These are phyloP conservation scores for Silybum marianum DNA, from an alignment of 129 eudicot genomes.

Conservation along the genomic window DNA sequence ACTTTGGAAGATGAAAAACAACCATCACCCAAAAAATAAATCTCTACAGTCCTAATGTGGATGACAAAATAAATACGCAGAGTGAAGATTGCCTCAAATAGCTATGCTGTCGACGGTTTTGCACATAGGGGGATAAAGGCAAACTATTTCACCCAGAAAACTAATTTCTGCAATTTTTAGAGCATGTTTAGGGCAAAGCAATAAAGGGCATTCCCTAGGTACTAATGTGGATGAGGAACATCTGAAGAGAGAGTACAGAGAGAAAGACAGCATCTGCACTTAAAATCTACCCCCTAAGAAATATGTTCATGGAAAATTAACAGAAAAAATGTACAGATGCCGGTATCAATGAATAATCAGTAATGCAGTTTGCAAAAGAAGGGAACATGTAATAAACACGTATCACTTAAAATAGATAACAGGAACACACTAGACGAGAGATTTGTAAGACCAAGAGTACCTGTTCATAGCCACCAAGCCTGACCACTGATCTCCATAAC, in stretches of 20 bases:
- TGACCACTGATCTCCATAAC: conserved; percentile 88
- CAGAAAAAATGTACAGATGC: background rate
- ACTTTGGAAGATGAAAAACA: background rate
- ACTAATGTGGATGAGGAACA: conserved; percentile 6
- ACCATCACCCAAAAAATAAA: background rate
- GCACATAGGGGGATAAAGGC: background rate
- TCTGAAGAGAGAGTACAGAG: background rate
- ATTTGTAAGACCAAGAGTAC: conserved; percentile 31
- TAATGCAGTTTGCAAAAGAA: background rate
- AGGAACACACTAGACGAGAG: background rate
- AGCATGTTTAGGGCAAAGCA: background rate
- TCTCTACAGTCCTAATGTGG: background rate
- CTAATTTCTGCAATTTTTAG: conserved; percentile 8
- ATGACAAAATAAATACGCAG: background rate
- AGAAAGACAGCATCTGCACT: background rate
- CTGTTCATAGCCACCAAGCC: conserved; percentile 92
- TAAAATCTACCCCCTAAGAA: background rate
- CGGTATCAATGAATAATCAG: background rate
- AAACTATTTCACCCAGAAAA: background rate
- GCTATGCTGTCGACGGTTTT: background rate
- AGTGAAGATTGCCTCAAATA: background rate
- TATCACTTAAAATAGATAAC: conserved; percentile 2
- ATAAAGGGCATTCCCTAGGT: background rate
- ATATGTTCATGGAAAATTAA: background rate
- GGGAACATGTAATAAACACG: conserved; percentile 3